A percentile compares a stretch with the other conserved stretches of the same genome.
These are phyloP conservation scores for Taxawa tesnikishii DNA, from an alignment of 2,329 filamentous ascomycete genomes.

Conservation along the genomic window DNA sequence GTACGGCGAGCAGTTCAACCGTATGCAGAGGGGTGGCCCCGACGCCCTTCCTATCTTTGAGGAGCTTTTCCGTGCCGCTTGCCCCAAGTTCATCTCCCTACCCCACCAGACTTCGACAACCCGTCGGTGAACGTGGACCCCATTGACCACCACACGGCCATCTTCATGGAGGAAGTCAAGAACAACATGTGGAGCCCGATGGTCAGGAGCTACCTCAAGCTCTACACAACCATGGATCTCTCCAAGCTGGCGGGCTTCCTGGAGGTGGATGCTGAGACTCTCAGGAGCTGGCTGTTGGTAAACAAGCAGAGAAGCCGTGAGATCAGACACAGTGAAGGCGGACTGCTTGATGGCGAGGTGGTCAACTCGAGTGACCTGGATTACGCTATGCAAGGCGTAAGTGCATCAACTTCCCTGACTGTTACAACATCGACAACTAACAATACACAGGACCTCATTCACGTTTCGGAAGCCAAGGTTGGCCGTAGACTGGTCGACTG, in stretches of 20 bases:
- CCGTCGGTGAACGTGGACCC: conserved; percentile 92
- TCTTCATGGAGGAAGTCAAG: conserved; percentile 99
- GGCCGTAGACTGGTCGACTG: conserved; percentile 95
- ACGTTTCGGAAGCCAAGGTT: conserved; percentile 97
- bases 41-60: conserved; percentile 94
- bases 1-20: conserved; percentile 95
- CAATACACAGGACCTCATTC: conserved; percentile 67
- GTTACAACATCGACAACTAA: conserved; percentile 12
- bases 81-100: conserved; percentile 98
- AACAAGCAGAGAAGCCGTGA: conserved; percentile 99
- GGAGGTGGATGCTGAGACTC: conserved; percentile 90
- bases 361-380: conserved; percentile 92
- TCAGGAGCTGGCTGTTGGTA: conserved; percentile 85
- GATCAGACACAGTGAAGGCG: conserved; percentile 83
- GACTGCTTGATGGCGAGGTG: conserved; percentile 80
- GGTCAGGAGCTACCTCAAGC: conserved; percentile 94
- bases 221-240: conserved; percentile 99
- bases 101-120: conserved; percentile 95
- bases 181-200: conserved; percentile 97
- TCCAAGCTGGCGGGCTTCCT: conserved; percentile 97
- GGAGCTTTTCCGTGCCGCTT: conserved; percentile 94
- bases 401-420: conserved; percentile 22
- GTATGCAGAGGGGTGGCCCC: conserved; percentile 90
- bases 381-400: conserved; percentile 87
- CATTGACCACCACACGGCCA: conserved; percentile 87